Evolutionary conservation across 2,329 filamentous ascomycete genomes (phyloP).

Genomic region (Calonectria naviculata): DNA sequence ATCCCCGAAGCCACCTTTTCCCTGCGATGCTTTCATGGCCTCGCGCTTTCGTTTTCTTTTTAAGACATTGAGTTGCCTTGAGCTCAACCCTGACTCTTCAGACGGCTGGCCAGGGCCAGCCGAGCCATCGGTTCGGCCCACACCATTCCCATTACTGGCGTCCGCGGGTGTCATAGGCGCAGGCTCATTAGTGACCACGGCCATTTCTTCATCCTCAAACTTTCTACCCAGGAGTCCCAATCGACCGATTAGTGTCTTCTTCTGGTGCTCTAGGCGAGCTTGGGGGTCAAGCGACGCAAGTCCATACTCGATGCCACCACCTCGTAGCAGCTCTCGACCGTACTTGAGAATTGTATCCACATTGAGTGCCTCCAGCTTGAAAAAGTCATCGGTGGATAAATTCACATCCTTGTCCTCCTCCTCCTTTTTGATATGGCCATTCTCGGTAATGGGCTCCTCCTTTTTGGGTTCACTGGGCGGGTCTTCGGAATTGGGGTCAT

Average conservation of each 20-base stretch:
- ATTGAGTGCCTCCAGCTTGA: constrained; percentile 81
- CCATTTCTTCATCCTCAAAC: constrained; percentile 84
- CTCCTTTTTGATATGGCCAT: constrained; percentile 68
- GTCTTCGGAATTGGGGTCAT: constrained; percentile 88
- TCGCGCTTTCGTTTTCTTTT: constrained; percentile 95
- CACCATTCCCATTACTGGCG: constrained; percentile 46
- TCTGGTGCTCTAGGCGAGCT: constrained; percentile 85
- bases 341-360: constrained; percentile 83
- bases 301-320: constrained; percentile 86
- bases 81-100: constrained; percentile 83
- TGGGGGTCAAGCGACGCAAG: constrained; percentile 85
- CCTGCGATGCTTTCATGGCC: constrained; percentile 84
- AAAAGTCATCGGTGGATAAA: constrained; percentile 68
- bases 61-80: constrained; percentile 91
- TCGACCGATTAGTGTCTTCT: constrained; percentile 85
- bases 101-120: constrained; percentile 52
- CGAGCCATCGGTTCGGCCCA: constrained; percentile 49
- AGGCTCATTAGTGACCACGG: constrained; percentile 64
- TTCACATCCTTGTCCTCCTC: constrained; percentile 61
- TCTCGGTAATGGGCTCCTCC: constrained; percentile 44
- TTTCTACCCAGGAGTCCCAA: constrained; percentile 87
- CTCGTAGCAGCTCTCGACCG: constrained; percentile 86
- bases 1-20: constrained; percentile 91
- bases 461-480: constrained; percentile 57
- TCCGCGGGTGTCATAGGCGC: constrained; percentile 60